A percentile compares a stretch with the other conserved stretches of the same genome.
phyloP scores from a whole-genome alignment of 2,329 filamentous ascomycete species.

The Sclerotinia minor region DNA sequence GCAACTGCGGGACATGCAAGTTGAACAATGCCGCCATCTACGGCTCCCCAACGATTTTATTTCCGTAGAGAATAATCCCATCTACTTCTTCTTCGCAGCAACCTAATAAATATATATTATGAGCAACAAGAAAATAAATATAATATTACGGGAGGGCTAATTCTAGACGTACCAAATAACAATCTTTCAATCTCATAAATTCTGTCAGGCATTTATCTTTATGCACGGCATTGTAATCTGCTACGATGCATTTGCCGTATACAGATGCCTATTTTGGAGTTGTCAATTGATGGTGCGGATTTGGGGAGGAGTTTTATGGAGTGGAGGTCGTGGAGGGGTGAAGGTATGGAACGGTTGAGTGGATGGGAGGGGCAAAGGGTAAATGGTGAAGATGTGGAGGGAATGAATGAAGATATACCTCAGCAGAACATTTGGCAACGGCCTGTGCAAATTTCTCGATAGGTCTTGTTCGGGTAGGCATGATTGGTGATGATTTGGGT shows the following conservation, averaged over 20 bases:
- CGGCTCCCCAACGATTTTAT: not conserved
- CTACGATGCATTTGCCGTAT: constrained; percentile 89
- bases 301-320: not conserved
- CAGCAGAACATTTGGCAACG: constrained; percentile 62
- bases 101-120: constrained; percentile 44
- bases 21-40: not conserved
- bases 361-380: not conserved
- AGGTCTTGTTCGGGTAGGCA: constrained; percentile 53
- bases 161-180: constrained; percentile 67
- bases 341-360: not conserved
- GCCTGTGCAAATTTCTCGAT: constrained; percentile 69
- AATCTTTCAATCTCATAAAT: constrained; percentile 83
- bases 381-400: constrained; percentile 2
- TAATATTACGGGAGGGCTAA: not conserved
- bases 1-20: not conserved
- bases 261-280: constrained; percentile 63
- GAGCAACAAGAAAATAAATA: not conserved
- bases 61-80: not conserved
- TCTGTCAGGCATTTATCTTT: constrained; percentile 89
- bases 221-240: constrained; percentile 84
- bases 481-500: constrained; percentile 27
- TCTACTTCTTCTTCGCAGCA: constrained; percentile 51
- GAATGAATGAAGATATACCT: constrained; percentile 50
- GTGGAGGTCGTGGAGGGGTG: not conserved
- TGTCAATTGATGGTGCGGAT: not conserved